Percentiles rank a stretch among this genome's conserved stretches.
phyloP scores from a whole-genome alignment of 2,329 filamentous ascomycete species.

The Xylariales sp. region DNA sequence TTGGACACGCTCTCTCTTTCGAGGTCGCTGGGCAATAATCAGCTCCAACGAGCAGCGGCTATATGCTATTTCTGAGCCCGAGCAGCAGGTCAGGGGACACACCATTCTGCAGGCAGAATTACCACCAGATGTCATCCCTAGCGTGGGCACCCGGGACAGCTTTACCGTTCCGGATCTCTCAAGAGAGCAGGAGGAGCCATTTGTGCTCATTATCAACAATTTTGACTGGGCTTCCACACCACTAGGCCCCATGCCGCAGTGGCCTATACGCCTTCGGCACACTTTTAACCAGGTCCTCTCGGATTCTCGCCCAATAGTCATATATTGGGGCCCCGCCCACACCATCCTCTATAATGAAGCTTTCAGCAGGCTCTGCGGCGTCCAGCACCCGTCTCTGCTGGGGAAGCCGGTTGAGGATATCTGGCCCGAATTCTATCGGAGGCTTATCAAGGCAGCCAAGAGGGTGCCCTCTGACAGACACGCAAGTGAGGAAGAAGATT shows the following conservation, averaged over 20 bases:
- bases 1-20: constrained; percentile 33
- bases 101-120: constrained; percentile 7
- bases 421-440: constrained; percentile 48
- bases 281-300: constrained; percentile 37
- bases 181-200: constrained; percentile 29
- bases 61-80: too few species aligned
- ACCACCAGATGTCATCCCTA: too few species aligned
- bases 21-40: constrained; percentile 31
- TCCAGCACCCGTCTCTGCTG: constrained; percentile 60
- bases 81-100: too few species aligned
- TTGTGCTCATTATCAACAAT: constrained; percentile 33
- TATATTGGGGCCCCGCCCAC: constrained; percentile 61
- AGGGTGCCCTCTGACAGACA: constrained; percentile 25
- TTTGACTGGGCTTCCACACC: constrained; percentile 43
- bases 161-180: constrained; percentile 29
- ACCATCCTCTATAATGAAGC: constrained; percentile 70
- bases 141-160: constrained; percentile 14
- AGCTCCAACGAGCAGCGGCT: constrained; percentile 32
- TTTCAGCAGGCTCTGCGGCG: constrained; percentile 59
- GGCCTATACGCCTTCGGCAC: constrained; percentile 43
- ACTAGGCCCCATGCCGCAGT: constrained; percentile 40
- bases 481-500: constrained; percentile 36
- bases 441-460: constrained; percentile 33
- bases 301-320: constrained; percentile 46
- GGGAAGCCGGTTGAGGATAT: constrained; percentile 55